Evolutionary conservation across 1,284 basidiomycete species (phyloP).

Genomic region (Trichosporon ovoides): DNA sequence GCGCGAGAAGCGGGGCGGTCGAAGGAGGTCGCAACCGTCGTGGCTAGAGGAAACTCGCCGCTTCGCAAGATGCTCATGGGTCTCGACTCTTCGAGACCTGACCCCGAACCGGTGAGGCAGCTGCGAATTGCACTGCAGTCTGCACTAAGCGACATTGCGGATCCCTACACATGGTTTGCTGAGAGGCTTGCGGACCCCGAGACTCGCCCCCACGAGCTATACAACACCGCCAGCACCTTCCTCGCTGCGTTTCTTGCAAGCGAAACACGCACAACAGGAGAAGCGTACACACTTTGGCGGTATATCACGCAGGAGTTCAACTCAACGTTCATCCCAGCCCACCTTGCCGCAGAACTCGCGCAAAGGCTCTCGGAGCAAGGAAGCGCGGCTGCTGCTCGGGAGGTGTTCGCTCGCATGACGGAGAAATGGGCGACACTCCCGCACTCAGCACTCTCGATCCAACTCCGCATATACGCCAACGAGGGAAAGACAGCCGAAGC

Average conservation of each 20-base stretch:
- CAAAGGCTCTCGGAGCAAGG: conserved; percentile 1
- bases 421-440: conserved; percentile 9
- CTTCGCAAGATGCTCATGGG: conserved; percentile 13
- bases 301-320: conserved; percentile 11
- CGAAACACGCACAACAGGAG: background rate
- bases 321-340: conserved; percentile 8
- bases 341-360: conserved; percentile 9
- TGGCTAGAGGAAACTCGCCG: background rate
- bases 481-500: conserved; percentile 10
- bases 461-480: conserved; percentile 13
- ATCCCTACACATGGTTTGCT: conserved; percentile 12
- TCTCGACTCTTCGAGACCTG: background rate
- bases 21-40: conserved; percentile 3
- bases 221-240: background rate
- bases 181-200: background rate
- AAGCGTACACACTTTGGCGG: conserved; percentile 12
- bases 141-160: conserved; percentile 1
- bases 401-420: conserved; percentile 11
- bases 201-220: background rate
- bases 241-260: conserved; percentile 1
- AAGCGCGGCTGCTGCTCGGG: background rate
- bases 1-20: background rate
- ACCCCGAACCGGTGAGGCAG: background rate
- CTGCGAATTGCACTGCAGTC: conserved; percentile 3
- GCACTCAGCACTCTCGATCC: conserved; percentile 13